phyloP scores from a whole-genome alignment of 1,284 basidiomycete species.

The Meira miltonrushii region DNA sequence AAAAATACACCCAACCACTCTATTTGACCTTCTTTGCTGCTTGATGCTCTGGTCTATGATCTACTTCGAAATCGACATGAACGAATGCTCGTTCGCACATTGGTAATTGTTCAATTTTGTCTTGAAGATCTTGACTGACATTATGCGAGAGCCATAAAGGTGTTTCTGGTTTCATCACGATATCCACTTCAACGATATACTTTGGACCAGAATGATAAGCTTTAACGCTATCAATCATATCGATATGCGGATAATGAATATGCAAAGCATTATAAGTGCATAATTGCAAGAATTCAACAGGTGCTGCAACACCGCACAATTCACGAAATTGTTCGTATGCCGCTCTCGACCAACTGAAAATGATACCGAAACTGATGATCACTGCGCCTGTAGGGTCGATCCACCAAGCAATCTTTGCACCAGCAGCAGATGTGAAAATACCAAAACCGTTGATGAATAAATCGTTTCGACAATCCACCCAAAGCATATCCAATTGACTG shows the following conservation, averaged over 20 bases:
- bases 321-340: constrained; percentile 67
- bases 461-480: constrained; percentile 88
- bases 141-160: constrained; percentile 90
- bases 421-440: constrained; percentile 82
- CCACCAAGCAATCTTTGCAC: constrained; percentile 79
- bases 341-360: constrained; percentile 65
- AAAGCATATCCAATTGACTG: constrained; percentile 85
- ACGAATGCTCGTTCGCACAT: constrained; percentile 64
- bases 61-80: constrained; percentile 40
- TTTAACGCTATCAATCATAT: constrained; percentile 69
- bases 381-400: constrained; percentile 77
- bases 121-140: constrained; percentile 81
- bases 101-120: constrained; percentile 85
- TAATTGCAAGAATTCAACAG: constrained; percentile 80
- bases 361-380: constrained; percentile 68
- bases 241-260: constrained; percentile 68
- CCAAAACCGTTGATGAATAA: constrained; percentile 56
- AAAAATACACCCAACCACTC: too few relatives aligned
- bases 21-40: too few relatives aligned
- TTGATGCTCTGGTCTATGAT: constrained; percentile 35
- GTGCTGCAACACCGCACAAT: constrained; percentile 83
- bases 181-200: constrained; percentile 89
- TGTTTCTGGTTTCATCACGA: constrained; percentile 84
- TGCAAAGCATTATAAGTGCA: constrained; percentile 77
- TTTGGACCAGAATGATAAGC: constrained; percentile 59